phyloP scores from a whole-genome alignment of 768 basidiomycete genomes.

The Rhizopogon vesiculosus region DNA sequence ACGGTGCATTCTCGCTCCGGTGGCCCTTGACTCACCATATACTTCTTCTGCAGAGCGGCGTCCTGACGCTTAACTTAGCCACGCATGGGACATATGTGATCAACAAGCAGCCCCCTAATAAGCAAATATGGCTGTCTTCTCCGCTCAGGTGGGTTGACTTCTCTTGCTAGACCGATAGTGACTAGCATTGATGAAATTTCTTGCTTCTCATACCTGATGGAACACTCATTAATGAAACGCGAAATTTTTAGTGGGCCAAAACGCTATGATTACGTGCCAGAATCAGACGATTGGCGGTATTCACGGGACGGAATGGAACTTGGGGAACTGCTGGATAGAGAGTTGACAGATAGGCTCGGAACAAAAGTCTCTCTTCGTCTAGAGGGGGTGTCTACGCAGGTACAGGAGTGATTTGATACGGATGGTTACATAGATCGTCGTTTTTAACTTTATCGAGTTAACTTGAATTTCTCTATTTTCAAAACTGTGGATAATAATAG shows the following conservation, averaged over 20 bases:
- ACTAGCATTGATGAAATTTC: slow-evolving; percentile 2
- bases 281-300: slow-evolving; percentile 69
- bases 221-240: not conserved
- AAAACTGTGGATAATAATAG: not conserved
- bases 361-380: slow-evolving; percentile 30
- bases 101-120: slow-evolving; percentile 97
- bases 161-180: not conserved
- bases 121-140: slow-evolving; percentile 94
- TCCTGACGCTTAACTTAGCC: slow-evolving; percentile 77
- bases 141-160: slow-evolving; percentile 61
- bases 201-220: not conserved
- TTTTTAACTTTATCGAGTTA: not conserved
- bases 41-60: slow-evolving; percentile 63
- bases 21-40: not conserved
- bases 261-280: slow-evolving; percentile 73
- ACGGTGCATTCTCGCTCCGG: not conserved
- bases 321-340: slow-evolving; percentile 59
- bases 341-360: slow-evolving; percentile 47
- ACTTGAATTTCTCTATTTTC: not conserved
- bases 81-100: slow-evolving; percentile 86
- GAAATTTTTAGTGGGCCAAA: slow-evolving; percentile 71
- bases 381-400: slow-evolving; percentile 18
- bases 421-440: not conserved
- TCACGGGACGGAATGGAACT: slow-evolving; percentile 59
- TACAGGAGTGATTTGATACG: slow-evolving; percentile 8